Evolutionary conservation across 768 basidiomycete species (phyloP).

Genomic region (Pholiota conissans): DNA sequence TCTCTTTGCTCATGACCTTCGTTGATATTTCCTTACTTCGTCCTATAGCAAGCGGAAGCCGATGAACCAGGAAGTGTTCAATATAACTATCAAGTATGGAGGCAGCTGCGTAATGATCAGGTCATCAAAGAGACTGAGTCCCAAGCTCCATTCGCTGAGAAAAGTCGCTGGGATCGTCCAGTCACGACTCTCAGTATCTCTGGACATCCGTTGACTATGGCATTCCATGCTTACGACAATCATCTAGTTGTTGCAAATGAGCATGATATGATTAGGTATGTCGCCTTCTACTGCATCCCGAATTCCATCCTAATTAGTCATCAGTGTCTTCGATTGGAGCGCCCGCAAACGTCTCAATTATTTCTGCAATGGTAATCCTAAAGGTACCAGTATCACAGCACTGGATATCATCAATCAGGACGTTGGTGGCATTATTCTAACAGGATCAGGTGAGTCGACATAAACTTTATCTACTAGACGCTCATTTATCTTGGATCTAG

Average conservation of each 20-base stretch:
- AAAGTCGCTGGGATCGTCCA: slow-evolving; percentile 69
- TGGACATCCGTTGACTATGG: slow-evolving; percentile 71
- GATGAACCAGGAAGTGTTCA: slow-evolving; percentile 94
- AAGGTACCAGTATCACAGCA: slow-evolving; percentile 81
- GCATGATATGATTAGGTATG: slow-evolving; percentile 80
- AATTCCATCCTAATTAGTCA: slow-evolving; percentile 2
- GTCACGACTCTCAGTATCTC: slow-evolving; percentile 63
- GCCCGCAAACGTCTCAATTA: slow-evolving; percentile 71
- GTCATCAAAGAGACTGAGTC: slow-evolving; percentile 66
- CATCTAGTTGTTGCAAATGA: slow-evolving; percentile 88
- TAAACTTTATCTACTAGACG: not conserved
- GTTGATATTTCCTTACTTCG: slow-evolving; percentile 14
- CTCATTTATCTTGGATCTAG: slow-evolving; percentile 35
- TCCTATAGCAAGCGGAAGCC: slow-evolving; percentile 79
- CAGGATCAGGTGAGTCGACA: slow-evolving; percentile 74
- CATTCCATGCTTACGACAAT: slow-evolving; percentile 91
- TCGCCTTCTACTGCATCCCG: slow-evolving; percentile 4
- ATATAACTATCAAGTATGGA: slow-evolving; percentile 96
- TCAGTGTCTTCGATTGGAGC: slow-evolving; percentile 95
- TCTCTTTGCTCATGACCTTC: not conserved
- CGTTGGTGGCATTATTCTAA: slow-evolving; percentile 85
- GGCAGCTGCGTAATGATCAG: slow-evolving; percentile 86
- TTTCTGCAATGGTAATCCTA: slow-evolving; percentile 88
- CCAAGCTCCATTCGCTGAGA: slow-evolving; percentile 71
- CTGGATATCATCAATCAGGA: slow-evolving; percentile 95